Evolutionary conservation across 208 protist species (phyloP).

Genomic region (Pavlovales sp.): DNA sequence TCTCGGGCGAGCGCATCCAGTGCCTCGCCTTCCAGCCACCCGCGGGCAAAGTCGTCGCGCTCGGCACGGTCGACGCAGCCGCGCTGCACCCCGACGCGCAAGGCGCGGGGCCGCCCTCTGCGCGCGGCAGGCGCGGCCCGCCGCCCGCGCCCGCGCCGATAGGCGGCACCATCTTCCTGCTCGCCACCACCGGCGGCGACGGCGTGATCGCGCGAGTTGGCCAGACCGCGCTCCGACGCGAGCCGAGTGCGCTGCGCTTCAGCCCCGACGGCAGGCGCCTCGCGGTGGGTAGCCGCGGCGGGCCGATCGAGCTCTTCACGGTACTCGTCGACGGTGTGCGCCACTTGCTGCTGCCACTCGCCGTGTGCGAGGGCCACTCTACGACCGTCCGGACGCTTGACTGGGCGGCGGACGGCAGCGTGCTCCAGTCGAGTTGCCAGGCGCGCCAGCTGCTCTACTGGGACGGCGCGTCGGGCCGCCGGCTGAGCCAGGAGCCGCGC

Average conservation of each 20-base stretch:
- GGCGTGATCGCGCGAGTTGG: not conserved
- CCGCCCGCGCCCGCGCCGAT: no score
- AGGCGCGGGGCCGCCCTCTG: no score
- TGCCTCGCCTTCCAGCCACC: not conserved
- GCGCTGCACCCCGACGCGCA: not conserved
- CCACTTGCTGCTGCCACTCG: not conserved
- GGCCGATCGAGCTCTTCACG: not conserved
- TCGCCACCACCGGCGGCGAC: not conserved
- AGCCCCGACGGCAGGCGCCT: not conserved
- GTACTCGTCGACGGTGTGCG: not conserved
- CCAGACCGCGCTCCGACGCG: not conserved
- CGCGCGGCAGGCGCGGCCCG: no score
- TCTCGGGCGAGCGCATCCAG: not conserved
- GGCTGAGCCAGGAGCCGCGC: not conserved
- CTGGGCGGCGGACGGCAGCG: not conserved
- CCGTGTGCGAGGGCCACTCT: slow-evolving; percentile 23
- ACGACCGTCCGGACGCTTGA: not conserved
- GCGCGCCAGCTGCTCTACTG: slow-evolving; percentile 34
- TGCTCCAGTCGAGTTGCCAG: slow-evolving; percentile 7
- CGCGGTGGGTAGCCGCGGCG: not conserved
- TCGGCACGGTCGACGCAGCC: not conserved
- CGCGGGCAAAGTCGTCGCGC: no score
- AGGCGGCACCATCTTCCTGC: not conserved
- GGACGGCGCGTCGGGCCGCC: not conserved
- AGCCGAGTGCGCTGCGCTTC: not conserved